Percentiles rank a stretch among this genome's conserved stretches.
These are phyloP conservation scores for Arabis alpina DNA, from an alignment of 345 rosid genomes.

Conservation along the genomic window DNA sequence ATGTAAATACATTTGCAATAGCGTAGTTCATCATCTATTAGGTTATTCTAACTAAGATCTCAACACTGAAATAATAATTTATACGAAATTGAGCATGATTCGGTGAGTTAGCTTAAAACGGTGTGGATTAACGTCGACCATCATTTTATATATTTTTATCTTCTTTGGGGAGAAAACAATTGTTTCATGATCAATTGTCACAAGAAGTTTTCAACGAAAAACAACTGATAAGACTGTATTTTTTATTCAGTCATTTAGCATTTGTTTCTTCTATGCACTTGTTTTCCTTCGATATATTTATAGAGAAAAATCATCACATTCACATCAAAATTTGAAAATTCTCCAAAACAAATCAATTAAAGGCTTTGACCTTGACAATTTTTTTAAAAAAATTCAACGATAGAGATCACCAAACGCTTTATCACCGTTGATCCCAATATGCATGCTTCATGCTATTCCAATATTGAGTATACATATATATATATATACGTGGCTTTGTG, in stretches of 20 bases:
- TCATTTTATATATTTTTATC: not conserved
- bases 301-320: not conserved
- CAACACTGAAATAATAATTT: too few relatives aligned
- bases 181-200: too few relatives aligned
- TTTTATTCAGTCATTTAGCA: not conserved
- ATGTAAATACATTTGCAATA: too few relatives aligned
- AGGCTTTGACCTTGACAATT: not conserved
- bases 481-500: constrained; percentile 1
- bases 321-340: not conserved
- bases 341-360: not conserved
- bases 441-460: constrained; percentile 24
- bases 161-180: not conserved
- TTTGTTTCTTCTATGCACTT: not conserved
- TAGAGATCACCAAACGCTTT: not conserved
- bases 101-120: not conserved
- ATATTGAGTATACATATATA: not conserved
- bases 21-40: too few relatives aligned
- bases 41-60: too few relatives aligned
- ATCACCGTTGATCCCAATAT: not conserved
- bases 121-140: not conserved
- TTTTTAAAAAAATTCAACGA: constrained; percentile 23
- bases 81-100: not conserved
- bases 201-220: not conserved
- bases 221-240: not conserved
- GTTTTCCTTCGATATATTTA: not conserved